A percentile compares a stretch with the other conserved stretches of the same genome.
phyloP scores from a whole-genome alignment of 108 stramenopile genomes.

The Skeletonema menzelii region DNA sequence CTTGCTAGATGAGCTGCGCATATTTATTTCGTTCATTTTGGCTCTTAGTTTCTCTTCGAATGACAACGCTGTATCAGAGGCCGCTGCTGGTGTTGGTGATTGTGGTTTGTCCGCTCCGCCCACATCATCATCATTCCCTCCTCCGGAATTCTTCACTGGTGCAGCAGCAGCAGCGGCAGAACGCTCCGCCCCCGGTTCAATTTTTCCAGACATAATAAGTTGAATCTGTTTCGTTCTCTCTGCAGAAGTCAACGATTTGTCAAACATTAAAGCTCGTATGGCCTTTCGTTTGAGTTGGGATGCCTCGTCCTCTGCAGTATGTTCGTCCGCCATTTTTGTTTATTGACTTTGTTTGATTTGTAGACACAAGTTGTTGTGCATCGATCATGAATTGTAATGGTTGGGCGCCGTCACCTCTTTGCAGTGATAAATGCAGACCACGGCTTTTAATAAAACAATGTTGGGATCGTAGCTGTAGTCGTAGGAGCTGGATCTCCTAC shows the following conservation, averaged over 20 bases:
- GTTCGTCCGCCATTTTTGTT: not conserved
- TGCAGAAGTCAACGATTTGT: not conserved
- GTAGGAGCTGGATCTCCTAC: no score
- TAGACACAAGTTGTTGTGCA: no score
- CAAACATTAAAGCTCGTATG: not conserved
- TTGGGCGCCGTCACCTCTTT: no score
- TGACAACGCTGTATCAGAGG: not conserved
- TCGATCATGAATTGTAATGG: no score
- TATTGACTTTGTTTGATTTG: no score
- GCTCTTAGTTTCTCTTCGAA: not conserved
- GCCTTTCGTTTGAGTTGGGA: conserved; percentile 6
- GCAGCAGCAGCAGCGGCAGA: not conserved
- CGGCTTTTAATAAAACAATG: no score
- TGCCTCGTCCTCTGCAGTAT: not conserved
- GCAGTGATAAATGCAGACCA: no score
- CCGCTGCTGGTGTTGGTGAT: no score
- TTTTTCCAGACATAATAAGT: conserved; percentile 2
- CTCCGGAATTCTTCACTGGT: no score
- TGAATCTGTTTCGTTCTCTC: conserved; percentile 6
- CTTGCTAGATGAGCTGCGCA: not conserved
- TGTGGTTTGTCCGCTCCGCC: not conserved
- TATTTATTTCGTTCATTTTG: not conserved
- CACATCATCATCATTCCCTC: not conserved
- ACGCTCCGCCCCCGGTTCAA: not conserved
- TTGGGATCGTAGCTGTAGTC: no score